Conservation (phyloP, 2,329 filamentous ascomycete species). For the Emmonsia crescens region DNA sequence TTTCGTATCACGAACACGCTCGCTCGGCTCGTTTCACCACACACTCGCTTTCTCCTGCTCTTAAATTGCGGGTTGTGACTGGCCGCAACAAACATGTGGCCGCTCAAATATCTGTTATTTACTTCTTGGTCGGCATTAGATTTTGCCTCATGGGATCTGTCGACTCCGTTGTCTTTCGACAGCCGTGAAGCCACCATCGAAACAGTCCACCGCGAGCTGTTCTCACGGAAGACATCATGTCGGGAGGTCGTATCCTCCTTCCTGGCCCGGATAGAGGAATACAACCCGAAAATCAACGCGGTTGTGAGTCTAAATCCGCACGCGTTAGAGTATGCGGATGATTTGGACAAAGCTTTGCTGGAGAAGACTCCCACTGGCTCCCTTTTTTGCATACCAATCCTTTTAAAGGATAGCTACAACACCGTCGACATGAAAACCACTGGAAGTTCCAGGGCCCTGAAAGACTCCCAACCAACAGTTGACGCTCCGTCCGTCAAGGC, state of each 20-base stretch:
- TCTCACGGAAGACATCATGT: slow-evolving; percentile 43
- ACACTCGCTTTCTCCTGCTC: background rate
- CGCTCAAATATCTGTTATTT: background rate
- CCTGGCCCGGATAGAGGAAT: slow-evolving; percentile 45
- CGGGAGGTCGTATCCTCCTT: slow-evolving; percentile 45
- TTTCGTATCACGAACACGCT: background rate
- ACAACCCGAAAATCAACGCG: slow-evolving; percentile 49
- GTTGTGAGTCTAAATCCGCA: slow-evolving; percentile 44
- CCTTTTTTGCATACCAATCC: slow-evolving; percentile 51
- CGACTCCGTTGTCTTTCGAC: slow-evolving; percentile 32
- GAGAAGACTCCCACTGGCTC: slow-evolving; percentile 39
- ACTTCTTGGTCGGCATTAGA: background rate
- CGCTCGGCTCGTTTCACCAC: background rate
- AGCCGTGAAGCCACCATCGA: slow-evolving; percentile 49
- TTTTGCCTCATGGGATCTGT: background rate
- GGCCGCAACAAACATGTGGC: slow-evolving; percentile 1
- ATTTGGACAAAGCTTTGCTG: slow-evolving; percentile 31
- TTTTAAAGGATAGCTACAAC: slow-evolving; percentile 57
- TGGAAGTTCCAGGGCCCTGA: slow-evolving; percentile 42
- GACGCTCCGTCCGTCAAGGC: slow-evolving; percentile 44
- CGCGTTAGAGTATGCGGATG: slow-evolving; percentile 39
- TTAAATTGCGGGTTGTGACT: background rate
- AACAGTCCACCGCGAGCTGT: slow-evolving; percentile 46
- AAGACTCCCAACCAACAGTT: slow-evolving; percentile 33
- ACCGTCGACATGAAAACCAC: slow-evolving; percentile 48